Conservation (phyloP, 78 protist species). For the Polysphondylium violaceum region DNA sequence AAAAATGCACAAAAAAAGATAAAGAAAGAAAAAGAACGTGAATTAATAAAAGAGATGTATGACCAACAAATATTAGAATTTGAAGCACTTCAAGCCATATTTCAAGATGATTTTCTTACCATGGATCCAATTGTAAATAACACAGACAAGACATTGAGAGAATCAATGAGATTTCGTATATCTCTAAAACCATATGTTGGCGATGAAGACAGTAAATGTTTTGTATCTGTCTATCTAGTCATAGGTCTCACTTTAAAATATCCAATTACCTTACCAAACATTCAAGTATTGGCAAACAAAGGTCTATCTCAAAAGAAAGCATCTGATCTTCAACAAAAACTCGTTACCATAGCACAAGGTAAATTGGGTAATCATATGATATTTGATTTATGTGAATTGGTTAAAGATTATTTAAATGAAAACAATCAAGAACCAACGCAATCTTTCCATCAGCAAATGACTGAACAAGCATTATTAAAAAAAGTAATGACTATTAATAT, state of each 20-base stretch:
- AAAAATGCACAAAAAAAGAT: slow-evolving; percentile 27
- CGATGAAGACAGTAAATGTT: slow-evolving; percentile 3
- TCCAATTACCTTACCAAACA: slow-evolving; percentile 31
- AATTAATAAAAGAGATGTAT: slow-evolving; percentile 4
- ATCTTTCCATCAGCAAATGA: slow-evolving; percentile 54
- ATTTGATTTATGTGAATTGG: slow-evolving; percentile 50
- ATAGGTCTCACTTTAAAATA: slow-evolving; percentile 20
- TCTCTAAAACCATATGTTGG: slow-evolving; percentile 26
- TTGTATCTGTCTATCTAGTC: slow-evolving; percentile 1
- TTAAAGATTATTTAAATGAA: slow-evolving; percentile 18
- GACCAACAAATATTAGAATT: slow-evolving; percentile 55
- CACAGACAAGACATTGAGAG: slow-evolving; percentile 5
- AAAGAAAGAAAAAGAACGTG: slow-evolving; percentile 52
- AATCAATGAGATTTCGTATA: slow-evolving; percentile 12
- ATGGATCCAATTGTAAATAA: slow-evolving; percentile 24
- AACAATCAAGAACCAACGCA: slow-evolving; percentile 49
- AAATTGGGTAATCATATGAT: slow-evolving; percentile 54
- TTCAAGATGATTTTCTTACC: slow-evolving; percentile 51
- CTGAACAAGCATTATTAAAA: neutral
- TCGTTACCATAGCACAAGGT: neutral
- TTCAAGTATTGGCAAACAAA: slow-evolving; percentile 18
- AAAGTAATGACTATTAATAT: neutral
- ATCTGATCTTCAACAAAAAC: neutral
- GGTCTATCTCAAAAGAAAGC: slow-evolving; percentile 52
- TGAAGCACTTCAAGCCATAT: slow-evolving; percentile 55